These are phyloP conservation scores for Yarrowia osloensis DNA, from an alignment of 805 yeast genomes.

Conservation along the genomic window DNA sequence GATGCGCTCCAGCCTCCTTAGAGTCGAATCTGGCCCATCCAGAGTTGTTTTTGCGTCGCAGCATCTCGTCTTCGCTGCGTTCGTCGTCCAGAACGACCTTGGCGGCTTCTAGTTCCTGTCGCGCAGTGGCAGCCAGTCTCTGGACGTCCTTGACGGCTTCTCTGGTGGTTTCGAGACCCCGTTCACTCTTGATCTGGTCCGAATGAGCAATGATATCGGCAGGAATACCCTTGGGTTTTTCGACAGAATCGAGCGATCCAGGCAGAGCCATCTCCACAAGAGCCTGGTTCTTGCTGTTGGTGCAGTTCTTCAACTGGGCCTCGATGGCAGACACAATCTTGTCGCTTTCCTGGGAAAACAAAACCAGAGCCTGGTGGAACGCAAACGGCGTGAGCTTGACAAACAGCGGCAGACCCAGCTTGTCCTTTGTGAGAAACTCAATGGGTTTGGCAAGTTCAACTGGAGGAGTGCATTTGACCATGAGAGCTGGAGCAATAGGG, in stretches of 20 bases:
- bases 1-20: slow-evolving; percentile 47
- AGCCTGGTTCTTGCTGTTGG: slow-evolving; percentile 33
- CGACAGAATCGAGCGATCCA: slow-evolving; percentile 61
- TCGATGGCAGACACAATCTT: slow-evolving; percentile 36
- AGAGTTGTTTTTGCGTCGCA: slow-evolving; percentile 53
- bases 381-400: slow-evolving; percentile 64
- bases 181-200: slow-evolving; percentile 53
- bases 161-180: slow-evolving; percentile 53
- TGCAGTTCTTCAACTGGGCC: slow-evolving; percentile 47
- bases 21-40: slow-evolving; percentile 59
- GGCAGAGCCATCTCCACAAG: slow-evolving; percentile 46
- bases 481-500: slow-evolving; percentile 48
- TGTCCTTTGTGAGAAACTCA: slow-evolving; percentile 36
- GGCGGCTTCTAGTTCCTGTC: slow-evolving; percentile 42
- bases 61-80: slow-evolving; percentile 55
- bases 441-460: slow-evolving; percentile 44
- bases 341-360: slow-evolving; percentile 55
- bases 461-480: slow-evolving; percentile 55
- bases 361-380: slow-evolving; percentile 64
- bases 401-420: slow-evolving; percentile 47
- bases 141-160: slow-evolving; percentile 51
- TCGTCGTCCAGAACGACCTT: slow-evolving; percentile 52
- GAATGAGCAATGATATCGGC: slow-evolving; percentile 57
- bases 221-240: slow-evolving; percentile 60
- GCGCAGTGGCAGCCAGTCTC: slow-evolving; percentile 47